These are phyloP conservation scores for Pistacia atlantica DNA, from an alignment of 345 rosid species.

Conservation along the genomic window DNA sequence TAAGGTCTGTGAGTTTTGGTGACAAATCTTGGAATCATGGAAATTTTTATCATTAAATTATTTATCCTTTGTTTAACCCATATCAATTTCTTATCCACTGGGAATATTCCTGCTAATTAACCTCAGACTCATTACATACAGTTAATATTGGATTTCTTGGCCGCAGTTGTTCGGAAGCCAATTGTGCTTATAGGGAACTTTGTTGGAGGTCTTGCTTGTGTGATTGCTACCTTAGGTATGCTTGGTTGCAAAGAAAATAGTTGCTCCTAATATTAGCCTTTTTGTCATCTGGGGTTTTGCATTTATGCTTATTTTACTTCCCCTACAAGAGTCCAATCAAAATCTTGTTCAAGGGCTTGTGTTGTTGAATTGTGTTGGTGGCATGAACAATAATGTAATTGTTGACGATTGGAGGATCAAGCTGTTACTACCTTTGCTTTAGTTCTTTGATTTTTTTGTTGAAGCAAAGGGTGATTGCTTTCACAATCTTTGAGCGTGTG, in stretches of 20 bases:
- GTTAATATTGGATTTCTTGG: constrained; percentile 77
- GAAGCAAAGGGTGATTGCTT: constrained; percentile 59
- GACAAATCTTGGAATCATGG: too few relatives aligned
- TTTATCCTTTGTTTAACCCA: too few relatives aligned
- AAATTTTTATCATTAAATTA: too few relatives aligned
- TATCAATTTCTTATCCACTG: not conserved
- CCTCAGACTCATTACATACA: constrained; percentile 27
- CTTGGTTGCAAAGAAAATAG: not conserved
- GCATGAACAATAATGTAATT: constrained; percentile 94
- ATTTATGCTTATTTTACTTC: not conserved
- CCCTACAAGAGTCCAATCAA: constrained; percentile 43
- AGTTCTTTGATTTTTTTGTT: constrained; percentile 72
- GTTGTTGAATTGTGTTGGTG: constrained; percentile 87
- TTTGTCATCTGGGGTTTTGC: constrained; percentile 6
- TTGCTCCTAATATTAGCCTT: not conserved
- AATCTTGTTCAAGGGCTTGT: constrained; percentile 72
- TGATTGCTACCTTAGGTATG: constrained; percentile 84
- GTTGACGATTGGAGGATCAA: constrained; percentile 98
- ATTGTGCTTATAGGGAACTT: constrained; percentile 84
- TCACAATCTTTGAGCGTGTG: constrained; percentile 67
- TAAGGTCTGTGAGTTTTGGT: too few relatives aligned
- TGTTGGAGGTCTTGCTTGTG: constrained; percentile 95
- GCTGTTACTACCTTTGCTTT: constrained; percentile 69
- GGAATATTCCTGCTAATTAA: not conserved
- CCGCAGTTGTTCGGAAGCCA: constrained; percentile 70